Conservation (phyloP, 2,329 filamentous ascomycete species). For the Sphaceloma murrayae region DNA sequence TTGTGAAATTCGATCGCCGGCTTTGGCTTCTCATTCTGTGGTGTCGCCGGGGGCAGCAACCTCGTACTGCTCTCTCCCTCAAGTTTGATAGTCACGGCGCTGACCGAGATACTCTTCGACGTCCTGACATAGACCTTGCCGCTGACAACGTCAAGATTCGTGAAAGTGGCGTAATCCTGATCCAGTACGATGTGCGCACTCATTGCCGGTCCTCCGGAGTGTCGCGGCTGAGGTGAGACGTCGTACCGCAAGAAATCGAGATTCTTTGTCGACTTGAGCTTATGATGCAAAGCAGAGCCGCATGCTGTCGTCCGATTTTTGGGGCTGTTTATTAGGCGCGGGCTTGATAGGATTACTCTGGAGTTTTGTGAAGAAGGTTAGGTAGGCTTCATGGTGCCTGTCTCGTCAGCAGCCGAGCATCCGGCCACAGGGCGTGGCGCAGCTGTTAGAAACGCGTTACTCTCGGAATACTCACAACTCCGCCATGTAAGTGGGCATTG, state of each 20-base stretch:
- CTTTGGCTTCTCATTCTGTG: slow-evolving; percentile 35
- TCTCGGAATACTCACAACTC: background rate
- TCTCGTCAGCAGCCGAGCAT: too few species aligned
- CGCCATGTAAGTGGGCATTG: background rate
- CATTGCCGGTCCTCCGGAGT: slow-evolving; percentile 19
- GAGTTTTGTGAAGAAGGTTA: too few species aligned
- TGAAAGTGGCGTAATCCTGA: slow-evolving; percentile 34
- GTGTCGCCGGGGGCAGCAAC: slow-evolving; percentile 43
- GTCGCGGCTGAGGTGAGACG: background rate
- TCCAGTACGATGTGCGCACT: slow-evolving; percentile 28
- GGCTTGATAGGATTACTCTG: background rate
- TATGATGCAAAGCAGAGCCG: slow-evolving; percentile 9
- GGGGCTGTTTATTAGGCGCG: background rate
- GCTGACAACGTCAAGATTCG: slow-evolving; percentile 65
- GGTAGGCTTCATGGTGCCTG: slow-evolving; percentile 4
- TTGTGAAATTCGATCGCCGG: slow-evolving; percentile 45
- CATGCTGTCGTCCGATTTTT: slow-evolving; percentile 6
- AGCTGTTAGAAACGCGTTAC: slow-evolving; percentile 11
- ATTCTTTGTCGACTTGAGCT: background rate
- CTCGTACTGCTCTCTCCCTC: slow-evolving; percentile 69
- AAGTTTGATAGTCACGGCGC: slow-evolving; percentile 64
- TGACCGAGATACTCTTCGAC: slow-evolving; percentile 37
- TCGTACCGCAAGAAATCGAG: background rate
- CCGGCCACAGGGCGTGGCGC: slow-evolving; percentile 11
- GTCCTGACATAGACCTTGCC: slow-evolving; percentile 45